Percentiles rank a stretch among this genome's conserved stretches.
These are phyloP conservation scores for Xylariaceae sp. DNA, from an alignment of 2,329 filamentous ascomycete species.

Conservation along the genomic window DNA sequence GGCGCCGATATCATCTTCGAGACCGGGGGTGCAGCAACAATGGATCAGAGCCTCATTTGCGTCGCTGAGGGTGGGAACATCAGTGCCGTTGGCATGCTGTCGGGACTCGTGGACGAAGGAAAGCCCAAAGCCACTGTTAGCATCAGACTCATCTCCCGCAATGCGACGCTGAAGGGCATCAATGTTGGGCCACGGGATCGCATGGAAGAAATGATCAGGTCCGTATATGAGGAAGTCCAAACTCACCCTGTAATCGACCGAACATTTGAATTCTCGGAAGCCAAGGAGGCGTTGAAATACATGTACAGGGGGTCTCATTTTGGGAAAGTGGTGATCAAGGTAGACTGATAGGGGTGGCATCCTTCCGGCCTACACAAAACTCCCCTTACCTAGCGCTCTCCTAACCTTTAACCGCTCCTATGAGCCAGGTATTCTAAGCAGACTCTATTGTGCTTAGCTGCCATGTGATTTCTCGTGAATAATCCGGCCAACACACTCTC, in stretches of 20 bases:
- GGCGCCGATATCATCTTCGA: conserved; percentile 4
- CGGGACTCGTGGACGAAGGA: background rate
- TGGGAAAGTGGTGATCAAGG: background rate
- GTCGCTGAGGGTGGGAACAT: conserved; percentile 1
- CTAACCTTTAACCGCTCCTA: no score
- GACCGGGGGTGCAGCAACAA: conserved; percentile 1
- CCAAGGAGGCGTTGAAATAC: background rate
- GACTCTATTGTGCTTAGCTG: no score
- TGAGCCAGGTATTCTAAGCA: no score
- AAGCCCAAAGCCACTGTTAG: background rate
- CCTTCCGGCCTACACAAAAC: no score
- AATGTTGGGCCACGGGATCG: conserved; percentile 3
- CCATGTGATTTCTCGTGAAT: no score
- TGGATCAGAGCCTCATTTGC: conserved; percentile 1
- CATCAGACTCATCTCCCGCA: conserved; percentile 4
- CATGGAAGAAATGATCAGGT: conserved; percentile 1
- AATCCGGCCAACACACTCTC: no score
- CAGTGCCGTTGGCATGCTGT: background rate
- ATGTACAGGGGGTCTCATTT: background rate
- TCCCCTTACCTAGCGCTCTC: no score
- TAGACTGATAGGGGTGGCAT: no score
- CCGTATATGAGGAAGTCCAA: background rate
- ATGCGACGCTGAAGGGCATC: conserved; percentile 2
- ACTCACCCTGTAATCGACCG: background rate
- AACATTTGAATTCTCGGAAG: conserved; percentile 1